Conservation (phyloP, 1,284 basidiomycete species). For the Cryptococcus sp. region DNA sequence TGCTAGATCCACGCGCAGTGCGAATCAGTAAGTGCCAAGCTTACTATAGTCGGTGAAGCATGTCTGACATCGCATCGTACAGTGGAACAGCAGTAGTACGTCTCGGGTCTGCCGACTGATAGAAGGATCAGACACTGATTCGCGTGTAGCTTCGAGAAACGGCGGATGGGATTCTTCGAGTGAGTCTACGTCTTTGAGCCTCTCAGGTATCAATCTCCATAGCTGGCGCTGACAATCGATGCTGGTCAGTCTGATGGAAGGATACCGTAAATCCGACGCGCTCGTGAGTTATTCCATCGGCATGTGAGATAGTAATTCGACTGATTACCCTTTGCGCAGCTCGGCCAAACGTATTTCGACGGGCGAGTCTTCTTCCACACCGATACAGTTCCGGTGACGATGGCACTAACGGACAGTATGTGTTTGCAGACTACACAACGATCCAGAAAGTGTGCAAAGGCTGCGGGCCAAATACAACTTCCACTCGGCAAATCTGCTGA, state of each 20-base stretch:
- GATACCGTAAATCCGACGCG: slow-evolving; percentile 47
- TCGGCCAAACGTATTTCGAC: slow-evolving; percentile 33
- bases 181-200: slow-evolving; percentile 1
- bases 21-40: slow-evolving; percentile 33
- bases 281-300: slow-evolving; percentile 17
- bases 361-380: slow-evolving; percentile 12
- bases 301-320: neutral
- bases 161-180: slow-evolving; percentile 49
- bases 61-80: neutral
- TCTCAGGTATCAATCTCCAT: neutral
- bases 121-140: neutral
- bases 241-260: slow-evolving; percentile 37
- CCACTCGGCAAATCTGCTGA: slow-evolving; percentile 36
- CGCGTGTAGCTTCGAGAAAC: slow-evolving; percentile 38
- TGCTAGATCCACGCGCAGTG: slow-evolving; percentile 35
- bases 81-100: slow-evolving; percentile 53
- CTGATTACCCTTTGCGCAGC: slow-evolving; percentile 3
- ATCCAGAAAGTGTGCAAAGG: slow-evolving; percentile 37
- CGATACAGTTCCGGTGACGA: neutral
- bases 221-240: neutral
- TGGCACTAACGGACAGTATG: neutral
- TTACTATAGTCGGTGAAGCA: neutral
- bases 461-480: slow-evolving; percentile 43
- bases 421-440: slow-evolving; percentile 41
- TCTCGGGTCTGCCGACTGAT: neutral